Base-by-base conservation (phyloP, 371 early-diverging fungal species). In the Basidiobolus meristosporus region DNA sequence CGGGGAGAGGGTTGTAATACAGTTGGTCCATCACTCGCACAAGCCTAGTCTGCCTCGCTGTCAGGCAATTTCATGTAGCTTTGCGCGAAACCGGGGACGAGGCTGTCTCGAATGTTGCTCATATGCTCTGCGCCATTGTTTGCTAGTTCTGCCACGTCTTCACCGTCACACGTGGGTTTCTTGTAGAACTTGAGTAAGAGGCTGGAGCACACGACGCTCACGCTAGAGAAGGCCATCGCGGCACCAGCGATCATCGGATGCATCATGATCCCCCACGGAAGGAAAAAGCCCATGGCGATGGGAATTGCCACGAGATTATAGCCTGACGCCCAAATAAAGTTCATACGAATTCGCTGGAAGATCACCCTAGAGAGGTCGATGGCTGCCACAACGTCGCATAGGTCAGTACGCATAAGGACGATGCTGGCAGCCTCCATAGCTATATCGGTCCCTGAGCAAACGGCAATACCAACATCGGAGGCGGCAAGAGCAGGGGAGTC, bases 401-500 rank as follows among this genome's bases (percentile, higher is more conserved):
- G 54, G 39, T 90, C 82, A 4, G 73, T 65, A 15, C 81, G 70
- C 82, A 83, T 81, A 46, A 88, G 55, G 1, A 88, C 73, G 39
- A 90, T 70, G 45, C 81, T 72, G 0, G 96, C 91, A 9, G 93
- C 90, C 42, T 90, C 92, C 64, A 92, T 82, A 1, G 92, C 91
- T 29, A 92, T 81, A 57, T 93, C 93, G 0, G 95, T 91, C 4
- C 93, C 93, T 7, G 80, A 77, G 32, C 81, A 73, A 7, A 98
- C 52, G 0, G 97, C 88, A 42, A 98, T 82, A 7, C 99, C 98
- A n/a, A 98, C 65, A 45, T 92, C 77, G 2, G 93, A 73, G 18
- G 78, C 79, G 0, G 85, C 91, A 31, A 98, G 56, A 3, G 97
- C 95, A 11, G 92, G 91, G 7, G 90, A 88, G 51, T 98, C 98